phyloP scores from a whole-genome alignment of 2,329 filamentous ascomycete genomes.

The Coccinonectria pachysandricola region DNA sequence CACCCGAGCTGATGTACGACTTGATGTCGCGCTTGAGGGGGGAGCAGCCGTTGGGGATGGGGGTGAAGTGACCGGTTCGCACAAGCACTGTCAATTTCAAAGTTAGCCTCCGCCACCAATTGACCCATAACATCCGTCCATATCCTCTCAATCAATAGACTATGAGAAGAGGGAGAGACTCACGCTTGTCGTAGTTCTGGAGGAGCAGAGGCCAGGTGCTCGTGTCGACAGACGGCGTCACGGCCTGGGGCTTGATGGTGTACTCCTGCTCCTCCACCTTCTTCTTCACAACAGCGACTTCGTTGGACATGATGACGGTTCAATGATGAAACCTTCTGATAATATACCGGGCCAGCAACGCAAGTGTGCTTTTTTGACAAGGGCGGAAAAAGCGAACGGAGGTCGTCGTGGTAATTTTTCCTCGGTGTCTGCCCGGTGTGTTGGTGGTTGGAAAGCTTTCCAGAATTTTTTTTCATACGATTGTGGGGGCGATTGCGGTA shows the following conservation, averaged over 20 bases:
- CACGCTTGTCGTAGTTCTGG: slow-evolving; percentile 92
- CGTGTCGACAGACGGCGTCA: slow-evolving; percentile 68
- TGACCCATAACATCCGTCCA: slow-evolving; percentile 2
- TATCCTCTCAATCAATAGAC: neutral
- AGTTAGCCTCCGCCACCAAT: slow-evolving; percentile 10
- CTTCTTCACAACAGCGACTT: slow-evolving; percentile 25
- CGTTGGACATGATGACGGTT: slow-evolving; percentile 41
- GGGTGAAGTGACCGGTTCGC: slow-evolving; percentile 92
- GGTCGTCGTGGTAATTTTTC: slow-evolving; percentile 20
- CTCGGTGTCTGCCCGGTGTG: slow-evolving; percentile 22
- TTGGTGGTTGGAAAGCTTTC: slow-evolving; percentile 21
- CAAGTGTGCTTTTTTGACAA: slow-evolving; percentile 14
- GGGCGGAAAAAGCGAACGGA: slow-evolving; percentile 18
- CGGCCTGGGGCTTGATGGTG: slow-evolving; percentile 84
- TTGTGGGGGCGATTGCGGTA: slow-evolving; percentile 19
- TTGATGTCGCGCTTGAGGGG: slow-evolving; percentile 92
- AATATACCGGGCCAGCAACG: slow-evolving; percentile 20
- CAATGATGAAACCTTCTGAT: too few species aligned
- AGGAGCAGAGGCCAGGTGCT: slow-evolving; percentile 87
- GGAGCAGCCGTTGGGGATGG: slow-evolving; percentile 85
- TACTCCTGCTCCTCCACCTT: slow-evolving; percentile 52
- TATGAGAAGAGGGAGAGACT: slow-evolving; percentile 24
- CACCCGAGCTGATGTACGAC: slow-evolving; percentile 91
- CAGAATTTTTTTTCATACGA: slow-evolving; percentile 24
- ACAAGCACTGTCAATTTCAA: slow-evolving; percentile 58